These are phyloP conservation scores for Dianthus caryophyllus DNA, from an alignment of 148 eudicot species.

Conservation along the genomic window DNA sequence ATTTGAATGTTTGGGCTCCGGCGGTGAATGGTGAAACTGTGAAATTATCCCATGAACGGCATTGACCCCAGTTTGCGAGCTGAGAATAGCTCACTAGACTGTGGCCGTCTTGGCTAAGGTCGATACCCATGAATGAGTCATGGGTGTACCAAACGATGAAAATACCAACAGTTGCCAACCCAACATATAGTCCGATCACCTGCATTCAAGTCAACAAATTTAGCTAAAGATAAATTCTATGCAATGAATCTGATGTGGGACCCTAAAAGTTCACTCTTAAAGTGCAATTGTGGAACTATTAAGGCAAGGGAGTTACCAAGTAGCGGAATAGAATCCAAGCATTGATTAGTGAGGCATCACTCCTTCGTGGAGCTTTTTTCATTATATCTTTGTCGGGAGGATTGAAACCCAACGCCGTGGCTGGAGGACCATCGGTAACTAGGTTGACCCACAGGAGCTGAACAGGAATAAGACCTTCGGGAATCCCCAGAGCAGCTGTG, in stretches of 20 bases:
- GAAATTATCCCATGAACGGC: slow-evolving; percentile 55
- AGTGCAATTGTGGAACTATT: neutral
- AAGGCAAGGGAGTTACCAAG: slow-evolving; percentile 44
- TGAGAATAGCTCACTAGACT: slow-evolving; percentile 59
- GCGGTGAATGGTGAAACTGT: slow-evolving; percentile 54
- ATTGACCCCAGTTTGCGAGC: slow-evolving; percentile 68
- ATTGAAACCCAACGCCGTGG: slow-evolving; percentile 94
- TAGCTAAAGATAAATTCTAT: neutral
- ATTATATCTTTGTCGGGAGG: slow-evolving; percentile 90
- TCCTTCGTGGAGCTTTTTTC: slow-evolving; percentile 84
- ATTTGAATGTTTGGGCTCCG: slow-evolving; percentile 48
- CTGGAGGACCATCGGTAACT: slow-evolving; percentile 96
- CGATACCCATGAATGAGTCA: slow-evolving; percentile 59
- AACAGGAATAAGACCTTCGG: slow-evolving; percentile 89
- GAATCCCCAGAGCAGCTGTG: slow-evolving; percentile 90
- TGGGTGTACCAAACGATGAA: slow-evolving; percentile 72
- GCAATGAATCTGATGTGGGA: neutral
- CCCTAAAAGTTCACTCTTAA: neutral
- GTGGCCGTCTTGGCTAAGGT: slow-evolving; percentile 66
- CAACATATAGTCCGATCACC: slow-evolving; percentile 73
- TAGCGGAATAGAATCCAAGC: slow-evolving; percentile 83
- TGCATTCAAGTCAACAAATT: slow-evolving; percentile 24
- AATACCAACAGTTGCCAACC: slow-evolving; percentile 62
- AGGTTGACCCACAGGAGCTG: slow-evolving; percentile 97
- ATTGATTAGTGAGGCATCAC: slow-evolving; percentile 79